Base-by-base conservation (phyloP, 225 moss, liverwort and hornwort genomes). In the Thuidium tamariscinum region DNA sequence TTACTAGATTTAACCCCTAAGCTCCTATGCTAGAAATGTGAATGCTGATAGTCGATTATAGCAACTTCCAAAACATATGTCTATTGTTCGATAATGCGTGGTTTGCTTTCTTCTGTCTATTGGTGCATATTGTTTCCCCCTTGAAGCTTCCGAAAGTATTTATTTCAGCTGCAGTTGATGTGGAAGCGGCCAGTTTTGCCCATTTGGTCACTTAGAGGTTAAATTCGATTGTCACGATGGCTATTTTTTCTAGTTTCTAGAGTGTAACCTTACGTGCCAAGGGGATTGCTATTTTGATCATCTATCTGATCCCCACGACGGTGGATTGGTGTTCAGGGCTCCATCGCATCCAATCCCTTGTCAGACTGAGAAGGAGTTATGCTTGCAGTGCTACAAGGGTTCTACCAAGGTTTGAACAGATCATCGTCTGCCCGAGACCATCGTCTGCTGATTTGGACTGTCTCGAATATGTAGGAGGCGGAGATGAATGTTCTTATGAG, bases 311-410 rank as follows among this genome's bases (percentile, higher is more conserved):
- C 48, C 21, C 65, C 42, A 46, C 55, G 57, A 77, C 10, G 32
- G 27, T 80, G 90, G 65, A 82, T 73, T 90, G 84, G 71, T 75
- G 68, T 68, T 71, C 88, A 94, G 94, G 89, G 87, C 90, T 51
- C 92, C 94, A 60, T 91, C 87, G 69, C 66, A 92, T 88, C 89
- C 94, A 74, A 64, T 84, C 61, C 94, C 92, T 77, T 94, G 94
- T 86, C 91, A 87, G 83, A 36, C 57, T 56, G 94, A 94, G 90
- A 94, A 92, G 85, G 94, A 94, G 87, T 67, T 85, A 34, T 94
- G 94, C 69, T 62, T 94, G 34, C 91, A 91, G 69, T 94, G 94
- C 88, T 94, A 94, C 87, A 92, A 87, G 78, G 86, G 81, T 76
- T 91, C 89, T 72, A 49, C 83, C n/a, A 69, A 92, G 94, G 94